These are phyloP conservation scores for Pugionium dolabratum DNA, from an alignment of 345 rosid genomes.

Conservation along the genomic window DNA sequence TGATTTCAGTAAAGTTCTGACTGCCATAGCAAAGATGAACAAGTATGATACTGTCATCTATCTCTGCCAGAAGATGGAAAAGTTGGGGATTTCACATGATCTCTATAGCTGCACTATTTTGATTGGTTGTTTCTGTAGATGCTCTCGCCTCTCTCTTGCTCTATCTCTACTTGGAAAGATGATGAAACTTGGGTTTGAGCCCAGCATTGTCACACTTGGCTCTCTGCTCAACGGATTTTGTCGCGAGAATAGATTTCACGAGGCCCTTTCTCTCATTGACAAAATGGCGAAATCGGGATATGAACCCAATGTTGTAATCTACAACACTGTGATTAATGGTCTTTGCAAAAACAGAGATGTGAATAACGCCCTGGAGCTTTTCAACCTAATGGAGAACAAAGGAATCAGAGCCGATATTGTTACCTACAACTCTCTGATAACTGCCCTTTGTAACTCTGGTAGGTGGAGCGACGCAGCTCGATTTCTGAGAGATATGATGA, in stretches of 20 bases:
- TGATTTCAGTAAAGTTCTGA: conserved; percentile 14
- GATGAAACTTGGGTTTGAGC: conserved; percentile 30
- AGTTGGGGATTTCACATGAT: conserved; percentile 12
- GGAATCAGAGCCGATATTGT: conserved; percentile 24
- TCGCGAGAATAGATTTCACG: not conserved
- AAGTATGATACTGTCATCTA: conserved; percentile 21
- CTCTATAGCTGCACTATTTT: conserved; percentile 28
- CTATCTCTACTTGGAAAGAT: conserved; percentile 26
- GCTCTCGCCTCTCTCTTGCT: conserved; percentile 25
- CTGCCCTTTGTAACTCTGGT: conserved; percentile 4
- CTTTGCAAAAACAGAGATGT: conserved; percentile 24
- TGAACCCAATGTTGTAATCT: conserved; percentile 27
- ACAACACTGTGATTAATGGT: conserved; percentile 30
- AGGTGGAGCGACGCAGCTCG: conserved; percentile 30
- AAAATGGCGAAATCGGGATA: conserved; percentile 16
- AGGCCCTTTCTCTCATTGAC: conserved; percentile 25
- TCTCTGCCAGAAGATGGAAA: conserved; percentile 30
- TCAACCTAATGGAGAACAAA: conserved; percentile 16
- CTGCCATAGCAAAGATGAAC: conserved; percentile 15
- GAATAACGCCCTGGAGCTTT: conserved; percentile 15
- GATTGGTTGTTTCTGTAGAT: conserved; percentile 28
- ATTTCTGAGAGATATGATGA: conserved; percentile 21
- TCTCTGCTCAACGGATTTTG: conserved; percentile 31
- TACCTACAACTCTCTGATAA: conserved; percentile 24
- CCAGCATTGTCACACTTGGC: conserved; percentile 28